These are phyloP conservation scores for Ajuga chamaepitys DNA, from an alignment of 257 asterid species.

Conservation along the genomic window DNA sequence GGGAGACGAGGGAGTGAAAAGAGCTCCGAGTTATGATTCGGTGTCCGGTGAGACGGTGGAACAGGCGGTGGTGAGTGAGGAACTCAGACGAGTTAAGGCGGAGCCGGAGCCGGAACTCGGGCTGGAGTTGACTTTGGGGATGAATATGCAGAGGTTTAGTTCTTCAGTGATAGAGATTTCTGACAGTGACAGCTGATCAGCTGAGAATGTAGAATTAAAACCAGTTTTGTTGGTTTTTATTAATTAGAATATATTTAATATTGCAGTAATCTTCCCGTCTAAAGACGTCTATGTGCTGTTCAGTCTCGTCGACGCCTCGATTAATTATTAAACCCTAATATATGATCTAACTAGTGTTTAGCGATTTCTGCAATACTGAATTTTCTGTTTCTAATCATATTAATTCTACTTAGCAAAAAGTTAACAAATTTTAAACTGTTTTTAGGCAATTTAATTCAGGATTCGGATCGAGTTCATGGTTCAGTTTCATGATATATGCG, in stretches of 20 bases:
- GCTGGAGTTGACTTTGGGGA: conserved; percentile 25
- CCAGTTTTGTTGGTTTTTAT: conserved; percentile 29
- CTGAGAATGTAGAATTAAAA: not conserved
- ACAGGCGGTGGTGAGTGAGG: conserved; percentile 28
- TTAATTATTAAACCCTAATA: too few species aligned
- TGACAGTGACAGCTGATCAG: conserved; percentile 24
- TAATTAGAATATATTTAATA: too few species aligned
- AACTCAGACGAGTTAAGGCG: conserved; percentile 12
- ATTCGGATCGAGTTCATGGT: too few species aligned
- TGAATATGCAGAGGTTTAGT: not conserved
- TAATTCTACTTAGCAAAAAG: too few species aligned
- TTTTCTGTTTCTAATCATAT: too few species aligned
- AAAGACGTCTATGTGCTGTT: too few species aligned
- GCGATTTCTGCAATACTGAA: too few species aligned
- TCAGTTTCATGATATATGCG: too few species aligned
- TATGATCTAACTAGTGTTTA: too few species aligned
- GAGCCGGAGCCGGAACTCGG: conserved; percentile 28
- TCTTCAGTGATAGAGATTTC: conserved; percentile 25
- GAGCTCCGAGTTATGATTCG: conserved; percentile 61
- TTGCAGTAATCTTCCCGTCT: conserved; percentile 11
- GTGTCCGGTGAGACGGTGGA: conserved; percentile 59
- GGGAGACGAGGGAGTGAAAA: conserved; percentile 11
- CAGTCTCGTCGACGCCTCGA: too few species aligned
- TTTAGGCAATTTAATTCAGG: too few species aligned
- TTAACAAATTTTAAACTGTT: too few species aligned